Evolutionary conservation across 352 stramenopile species (phyloP).

Genomic region (Pythium rhizo-oryzae): DNA sequence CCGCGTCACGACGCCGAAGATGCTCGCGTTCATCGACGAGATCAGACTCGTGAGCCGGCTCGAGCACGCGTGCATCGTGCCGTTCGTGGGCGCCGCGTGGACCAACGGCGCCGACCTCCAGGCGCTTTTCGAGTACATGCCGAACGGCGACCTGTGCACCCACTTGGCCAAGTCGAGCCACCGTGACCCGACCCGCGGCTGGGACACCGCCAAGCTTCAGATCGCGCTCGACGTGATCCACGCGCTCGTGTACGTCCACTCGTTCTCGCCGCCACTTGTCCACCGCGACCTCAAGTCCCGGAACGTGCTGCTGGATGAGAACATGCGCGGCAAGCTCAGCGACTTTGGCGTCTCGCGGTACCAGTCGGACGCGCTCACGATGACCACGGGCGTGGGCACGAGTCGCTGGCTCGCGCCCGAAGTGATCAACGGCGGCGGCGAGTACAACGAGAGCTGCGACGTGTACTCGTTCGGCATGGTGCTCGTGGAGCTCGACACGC

Average conservation of each 20-base stretch:
- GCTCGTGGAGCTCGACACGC: slow-evolving; percentile 58
- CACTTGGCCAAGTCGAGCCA: slow-evolving; percentile 25
- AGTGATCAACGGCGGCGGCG: slow-evolving; percentile 44
- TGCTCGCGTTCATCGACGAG: not conserved
- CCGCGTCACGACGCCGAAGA: not conserved
- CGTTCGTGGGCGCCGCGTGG: slow-evolving; percentile 42
- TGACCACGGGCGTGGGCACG: slow-evolving; percentile 41
- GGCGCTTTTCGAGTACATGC: slow-evolving; percentile 23
- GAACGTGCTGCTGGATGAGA: slow-evolving; percentile 45
- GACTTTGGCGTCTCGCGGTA: slow-evolving; percentile 28
- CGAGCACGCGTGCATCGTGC: slow-evolving; percentile 34
- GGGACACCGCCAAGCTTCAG: slow-evolving; percentile 32
- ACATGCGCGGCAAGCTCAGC: slow-evolving; percentile 48
- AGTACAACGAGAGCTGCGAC: slow-evolving; percentile 54
- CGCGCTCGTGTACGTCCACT: slow-evolving; percentile 52
- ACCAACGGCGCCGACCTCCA: slow-evolving; percentile 27
- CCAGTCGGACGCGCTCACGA: slow-evolving; percentile 11
- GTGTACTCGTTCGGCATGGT: slow-evolving; percentile 62
- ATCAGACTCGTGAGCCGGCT: slow-evolving; percentile 31
- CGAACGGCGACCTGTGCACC: slow-evolving; percentile 22
- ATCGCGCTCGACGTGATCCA: slow-evolving; percentile 84
- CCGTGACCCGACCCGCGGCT: slow-evolving; percentile 28
- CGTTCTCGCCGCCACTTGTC: slow-evolving; percentile 43
- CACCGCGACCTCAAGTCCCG: slow-evolving; percentile 49
- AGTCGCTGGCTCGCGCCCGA: slow-evolving; percentile 58